These are phyloP conservation scores for Xylaria scruposa DNA, from an alignment of 495 filamentous ascomycete species.

Conservation along the genomic window DNA sequence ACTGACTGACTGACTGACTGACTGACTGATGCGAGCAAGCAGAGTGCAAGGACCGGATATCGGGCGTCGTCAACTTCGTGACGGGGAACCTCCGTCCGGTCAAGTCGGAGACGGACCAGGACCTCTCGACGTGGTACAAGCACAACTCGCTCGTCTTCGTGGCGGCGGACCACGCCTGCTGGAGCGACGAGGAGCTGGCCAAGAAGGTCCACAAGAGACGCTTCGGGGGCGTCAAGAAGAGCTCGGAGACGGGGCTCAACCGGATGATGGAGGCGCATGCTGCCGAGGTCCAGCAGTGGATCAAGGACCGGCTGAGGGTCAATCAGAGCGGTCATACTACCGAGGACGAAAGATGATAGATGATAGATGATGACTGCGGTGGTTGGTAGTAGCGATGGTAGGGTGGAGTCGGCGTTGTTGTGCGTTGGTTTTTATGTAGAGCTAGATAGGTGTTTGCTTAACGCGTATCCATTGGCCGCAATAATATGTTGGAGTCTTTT, in stretches of 20 bases:
- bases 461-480: neutral
- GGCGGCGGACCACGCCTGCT: slow-evolving; percentile 71
- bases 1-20: too few species aligned
- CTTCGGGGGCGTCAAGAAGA: slow-evolving; percentile 67
- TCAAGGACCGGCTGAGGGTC: slow-evolving; percentile 51
- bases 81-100: slow-evolving; percentile 70
- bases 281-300: slow-evolving; percentile 61
- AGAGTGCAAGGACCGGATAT: slow-evolving; percentile 54
- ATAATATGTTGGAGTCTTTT: neutral
- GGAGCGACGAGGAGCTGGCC: slow-evolving; percentile 60
- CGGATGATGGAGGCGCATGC: slow-evolving; percentile 69
- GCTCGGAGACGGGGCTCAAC: slow-evolving; percentile 59
- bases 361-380: slow-evolving; percentile 32
- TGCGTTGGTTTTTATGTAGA: neutral
- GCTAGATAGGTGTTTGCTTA: neutral
- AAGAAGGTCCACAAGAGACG: slow-evolving; percentile 69
- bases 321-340: slow-evolving; percentile 42
- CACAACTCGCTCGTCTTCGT: slow-evolving; percentile 78
- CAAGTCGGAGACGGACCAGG: slow-evolving; percentile 66
- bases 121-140: slow-evolving; percentile 75
- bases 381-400: neutral
- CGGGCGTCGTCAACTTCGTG: slow-evolving; percentile 64
- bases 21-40: neutral
- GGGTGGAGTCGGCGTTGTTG: neutral
- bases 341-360: slow-evolving; percentile 42